These are phyloP conservation scores for Circinella minor DNA, from an alignment of 371 early-diverging fungal genomes.

Conservation along the genomic window DNA sequence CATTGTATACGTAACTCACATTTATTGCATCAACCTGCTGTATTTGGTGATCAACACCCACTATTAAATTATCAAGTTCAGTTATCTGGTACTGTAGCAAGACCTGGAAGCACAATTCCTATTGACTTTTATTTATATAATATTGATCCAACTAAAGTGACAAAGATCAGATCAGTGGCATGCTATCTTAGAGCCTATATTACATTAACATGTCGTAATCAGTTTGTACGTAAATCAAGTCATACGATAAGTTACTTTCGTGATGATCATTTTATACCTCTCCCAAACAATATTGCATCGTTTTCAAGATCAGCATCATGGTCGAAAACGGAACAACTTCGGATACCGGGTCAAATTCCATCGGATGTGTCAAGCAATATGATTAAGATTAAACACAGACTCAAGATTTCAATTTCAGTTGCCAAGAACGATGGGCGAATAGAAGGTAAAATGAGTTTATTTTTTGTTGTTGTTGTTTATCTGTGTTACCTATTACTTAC, in stretches of 20 bases:
- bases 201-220: constrained; percentile 14
- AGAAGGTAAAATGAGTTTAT: constrained; percentile 30
- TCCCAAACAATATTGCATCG: neutral
- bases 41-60: constrained; percentile 39
- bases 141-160: constrained; percentile 26
- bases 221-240: constrained; percentile 23
- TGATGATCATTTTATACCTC: constrained; percentile 32
- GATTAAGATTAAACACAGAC: constrained; percentile 41
- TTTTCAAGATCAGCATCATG: constrained; percentile 10
- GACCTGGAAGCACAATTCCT: constrained; percentile 38
- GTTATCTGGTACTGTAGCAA: constrained; percentile 38
- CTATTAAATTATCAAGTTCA: constrained; percentile 42
- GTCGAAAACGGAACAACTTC: constrained; percentile 31
- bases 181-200: constrained; percentile 37
- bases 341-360: constrained; percentile 24
- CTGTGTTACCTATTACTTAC: neutral
- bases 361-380: constrained; percentile 30
- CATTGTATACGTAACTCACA: constrained; percentile 5
- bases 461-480: constrained; percentile 4
- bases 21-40: neutral
- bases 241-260: constrained; percentile 26
- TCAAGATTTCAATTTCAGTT: constrained; percentile 38
- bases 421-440: constrained; percentile 35
- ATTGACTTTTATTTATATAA: constrained; percentile 41
- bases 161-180: constrained; percentile 28